Percentiles rank a stretch among this genome's conserved stretches.
These are phyloP conservation scores for Leucocoprinus leucothites DNA, from an alignment of 768 basidiomycete species.

Conservation along the genomic window DNA sequence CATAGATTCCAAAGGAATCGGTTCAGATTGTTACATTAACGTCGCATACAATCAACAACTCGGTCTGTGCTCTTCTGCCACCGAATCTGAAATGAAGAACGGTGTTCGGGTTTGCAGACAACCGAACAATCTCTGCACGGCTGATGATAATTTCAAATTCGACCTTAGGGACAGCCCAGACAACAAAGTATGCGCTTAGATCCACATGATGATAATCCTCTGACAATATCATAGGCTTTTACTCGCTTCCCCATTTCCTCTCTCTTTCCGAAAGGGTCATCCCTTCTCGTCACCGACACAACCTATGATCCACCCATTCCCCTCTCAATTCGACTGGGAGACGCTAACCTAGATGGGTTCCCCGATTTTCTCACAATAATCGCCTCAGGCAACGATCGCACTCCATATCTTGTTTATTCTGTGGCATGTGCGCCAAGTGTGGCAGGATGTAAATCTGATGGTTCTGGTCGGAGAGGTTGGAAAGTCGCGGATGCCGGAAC, in stretches of 20 bases:
- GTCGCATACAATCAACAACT: constrained; percentile 94
- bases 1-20: constrained; percentile 64
- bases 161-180: constrained; percentile 49
- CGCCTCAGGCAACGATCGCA: constrained; percentile 40
- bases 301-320: constrained; percentile 67
- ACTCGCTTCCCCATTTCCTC: constrained; percentile 61
- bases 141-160: constrained; percentile 80
- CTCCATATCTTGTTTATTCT: constrained; percentile 62
- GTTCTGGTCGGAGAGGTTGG: constrained; percentile 64
- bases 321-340: constrained; percentile 77
- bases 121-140: constrained; percentile 77
- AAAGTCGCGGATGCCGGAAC: constrained; percentile 50
- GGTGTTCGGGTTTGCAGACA: constrained; percentile 62
- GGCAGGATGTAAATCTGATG: constrained; percentile 52
- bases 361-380: constrained; percentile 76
- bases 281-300: constrained; percentile 69
- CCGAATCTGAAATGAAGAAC: constrained; percentile 45
- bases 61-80: constrained; percentile 65
- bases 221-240: constrained; percentile 47
- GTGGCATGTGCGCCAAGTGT: constrained; percentile 54
- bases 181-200: constrained; percentile 45
- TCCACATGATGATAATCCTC: neutral
- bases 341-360: constrained; percentile 91
- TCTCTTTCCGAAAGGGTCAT: constrained; percentile 49
- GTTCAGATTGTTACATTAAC: constrained; percentile 77